phyloP scores from a whole-genome alignment of 345 rosid genomes.

The Arabidopsis arenosa region DNA sequence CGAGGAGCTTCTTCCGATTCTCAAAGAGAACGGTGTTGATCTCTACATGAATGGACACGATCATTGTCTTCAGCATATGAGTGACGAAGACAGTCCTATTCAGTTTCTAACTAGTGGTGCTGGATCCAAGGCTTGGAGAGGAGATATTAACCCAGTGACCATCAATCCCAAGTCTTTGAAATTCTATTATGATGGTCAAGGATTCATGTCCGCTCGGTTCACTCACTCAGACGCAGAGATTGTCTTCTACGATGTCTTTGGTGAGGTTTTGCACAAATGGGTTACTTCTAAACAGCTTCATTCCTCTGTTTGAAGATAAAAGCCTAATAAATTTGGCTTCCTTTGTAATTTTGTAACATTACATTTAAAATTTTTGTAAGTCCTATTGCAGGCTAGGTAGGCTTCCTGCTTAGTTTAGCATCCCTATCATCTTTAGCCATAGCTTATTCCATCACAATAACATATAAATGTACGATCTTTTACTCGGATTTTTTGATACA shows the following conservation, averaged over 20 bases:
- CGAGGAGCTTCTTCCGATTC: constrained; percentile 57
- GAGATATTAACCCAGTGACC: constrained; percentile 49
- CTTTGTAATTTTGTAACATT: constrained; percentile 37
- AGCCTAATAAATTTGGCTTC: constrained; percentile 15
- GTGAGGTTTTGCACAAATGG: constrained; percentile 54
- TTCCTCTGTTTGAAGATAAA: constrained; percentile 26
- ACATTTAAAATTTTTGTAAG: constrained; percentile 41
- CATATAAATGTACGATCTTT: constrained; percentile 31
- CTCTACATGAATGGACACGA: constrained; percentile 77
- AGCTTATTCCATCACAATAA: constrained; percentile 32
- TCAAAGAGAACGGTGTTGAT: constrained; percentile 54
- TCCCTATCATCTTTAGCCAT: constrained; percentile 25
- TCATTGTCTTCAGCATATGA: constrained; percentile 66
- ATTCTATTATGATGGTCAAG: constrained; percentile 68
- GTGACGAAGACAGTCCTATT: constrained; percentile 53
- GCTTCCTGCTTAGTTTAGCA: constrained; percentile 43
- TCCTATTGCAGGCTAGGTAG: constrained; percentile 46
- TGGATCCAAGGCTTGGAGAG: constrained; percentile 78
- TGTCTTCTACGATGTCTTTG: constrained; percentile 58
- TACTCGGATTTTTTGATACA: constrained; percentile 6
- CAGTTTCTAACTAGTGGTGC: constrained; percentile 78
- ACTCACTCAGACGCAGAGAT: constrained; percentile 52
- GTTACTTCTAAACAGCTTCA: constrained; percentile 44
- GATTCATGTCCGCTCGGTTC: constrained; percentile 64
- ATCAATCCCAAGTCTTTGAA: constrained; percentile 47